Base-by-base conservation (phyloP, 768 basidiomycete species). In the Tylopilus sp. region DNA sequence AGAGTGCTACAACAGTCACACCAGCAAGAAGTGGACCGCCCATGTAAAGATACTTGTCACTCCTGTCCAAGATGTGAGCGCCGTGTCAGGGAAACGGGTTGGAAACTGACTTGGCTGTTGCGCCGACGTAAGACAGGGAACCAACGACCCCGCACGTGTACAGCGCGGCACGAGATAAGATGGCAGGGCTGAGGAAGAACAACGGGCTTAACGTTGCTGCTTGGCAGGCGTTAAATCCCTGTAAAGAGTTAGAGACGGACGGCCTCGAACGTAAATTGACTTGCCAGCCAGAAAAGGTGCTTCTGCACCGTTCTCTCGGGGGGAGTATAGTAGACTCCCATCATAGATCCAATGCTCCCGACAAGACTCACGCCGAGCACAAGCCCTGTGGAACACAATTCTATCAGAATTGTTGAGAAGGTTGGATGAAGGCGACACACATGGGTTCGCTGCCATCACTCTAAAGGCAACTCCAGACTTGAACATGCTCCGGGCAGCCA, bases 61-160 rank as follows among this genome's bases (percentile, higher is more conserved):
- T 89, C 53, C 80, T 80, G 52, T 25, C 42, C 35, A 40, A 42
- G 13, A 38, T 28, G 46, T 51, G 42, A 55, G 47, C 33, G 12
- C 15, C 12, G 28, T 12, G 6, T 38, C 39, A 25, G 45, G 22
- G 40, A 23, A 48, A 20, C 3, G 40, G 20, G 3, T 17, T 8
- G 41, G 4, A 18, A 8, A 56, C 77, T 54, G 57, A 84, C 86
- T 73, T 83, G 22, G 92, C 92, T 30, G 92, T 95, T 4, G 91
- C 91, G 20, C 92, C 92, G 21, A 95, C 78, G 64, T 91, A 95
- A 12, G 85, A 85, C 23, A 95, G 79, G 3, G 88, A 81, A 4
- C 90, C 91, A n/a, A 92, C 88, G 2, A 90, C 81, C 23, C 91
- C 91, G 33, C 83, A 79, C 0, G 92, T 94, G 70, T 95, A 95